These are phyloP conservation scores for Blumeriella jaapii DNA, from an alignment of 2,329 filamentous ascomycete genomes.

Conservation along the genomic window DNA sequence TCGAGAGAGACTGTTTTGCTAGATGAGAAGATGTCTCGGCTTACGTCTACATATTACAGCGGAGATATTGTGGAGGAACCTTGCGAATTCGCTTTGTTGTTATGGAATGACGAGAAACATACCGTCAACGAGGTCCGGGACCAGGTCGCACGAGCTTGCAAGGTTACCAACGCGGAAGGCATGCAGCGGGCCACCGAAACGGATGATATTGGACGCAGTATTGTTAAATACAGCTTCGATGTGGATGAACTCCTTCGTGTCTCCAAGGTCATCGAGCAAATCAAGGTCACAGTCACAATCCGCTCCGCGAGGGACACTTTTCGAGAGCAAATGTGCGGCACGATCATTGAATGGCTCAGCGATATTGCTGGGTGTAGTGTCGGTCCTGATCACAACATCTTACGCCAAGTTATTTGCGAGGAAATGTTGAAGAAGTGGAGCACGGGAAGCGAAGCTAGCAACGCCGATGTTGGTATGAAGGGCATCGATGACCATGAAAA, in stretches of 20 bases:
- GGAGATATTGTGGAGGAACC: constrained; percentile 50
- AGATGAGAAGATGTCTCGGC: constrained; percentile 70
- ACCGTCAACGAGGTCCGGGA: constrained; percentile 84
- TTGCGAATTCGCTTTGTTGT: constrained; percentile 69
- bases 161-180: constrained; percentile 57
- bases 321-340: constrained; percentile 96
- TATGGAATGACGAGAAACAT: constrained; percentile 99
- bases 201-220: constrained; percentile 75
- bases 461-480: constrained; percentile 64
- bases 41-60: constrained; percentile 65
- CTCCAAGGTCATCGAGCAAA: constrained; percentile 81
- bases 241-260: constrained; percentile 63
- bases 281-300: constrained; percentile 92
- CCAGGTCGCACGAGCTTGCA: constrained; percentile 83
- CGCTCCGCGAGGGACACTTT: constrained; percentile 90
- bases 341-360: constrained; percentile 88
- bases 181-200: constrained; percentile 73
- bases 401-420: constrained; percentile 77
- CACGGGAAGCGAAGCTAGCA: constrained; percentile 70
- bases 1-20: constrained; percentile 66
- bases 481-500: constrained; percentile 74
- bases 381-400: constrained; percentile 64
- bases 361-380: constrained; percentile 88
- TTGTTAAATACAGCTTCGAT: constrained; percentile 66
- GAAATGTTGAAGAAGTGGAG: constrained; percentile 84